Conservation (phyloP, 305 asterid genomes). For the Euphrasia arctica region DNA sequence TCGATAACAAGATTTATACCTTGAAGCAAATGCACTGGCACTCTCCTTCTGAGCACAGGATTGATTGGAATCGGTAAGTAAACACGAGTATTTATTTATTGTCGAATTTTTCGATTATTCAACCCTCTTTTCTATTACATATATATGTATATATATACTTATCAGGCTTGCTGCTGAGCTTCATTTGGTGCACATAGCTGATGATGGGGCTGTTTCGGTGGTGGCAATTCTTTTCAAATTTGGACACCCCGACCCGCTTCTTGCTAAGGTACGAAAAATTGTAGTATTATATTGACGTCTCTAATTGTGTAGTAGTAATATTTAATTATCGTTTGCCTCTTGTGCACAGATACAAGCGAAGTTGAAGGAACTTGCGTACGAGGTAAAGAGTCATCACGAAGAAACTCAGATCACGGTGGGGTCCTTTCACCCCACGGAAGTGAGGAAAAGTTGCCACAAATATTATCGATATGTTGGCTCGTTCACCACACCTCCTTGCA, state of each 20-base stretch:
- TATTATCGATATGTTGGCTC: constrained; percentile 59
- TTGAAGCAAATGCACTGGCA: constrained; percentile 69
- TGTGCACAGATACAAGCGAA: constrained; percentile 40
- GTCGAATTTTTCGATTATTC: neutral
- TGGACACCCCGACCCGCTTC: constrained; percentile 57
- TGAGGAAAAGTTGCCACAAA: constrained; percentile 43
- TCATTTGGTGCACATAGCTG: constrained; percentile 58
- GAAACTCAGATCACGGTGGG: constrained; percentile 39
- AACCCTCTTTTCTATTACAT: neutral
- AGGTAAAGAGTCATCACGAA: constrained; percentile 32
- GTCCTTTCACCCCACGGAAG: constrained; percentile 43
- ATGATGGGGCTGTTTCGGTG: constrained; percentile 45
- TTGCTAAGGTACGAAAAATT: constrained; percentile 43
- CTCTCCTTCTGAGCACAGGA: constrained; percentile 48
- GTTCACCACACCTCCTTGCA: constrained; percentile 72
- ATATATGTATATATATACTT: neutral
- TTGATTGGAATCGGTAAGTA: constrained; percentile 33
- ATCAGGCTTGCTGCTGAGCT: constrained; percentile 67
- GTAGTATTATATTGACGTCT: too few relatives aligned
- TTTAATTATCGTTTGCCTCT: neutral
- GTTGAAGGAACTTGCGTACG: constrained; percentile 42
- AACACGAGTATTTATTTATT: neutral
- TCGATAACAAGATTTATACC: constrained; percentile 51
- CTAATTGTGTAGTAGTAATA: neutral
- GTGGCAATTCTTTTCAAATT: constrained; percentile 41